Evolutionary conservation across 2,329 filamentous ascomycete species (phyloP), one percentile per base, ranked within the genome.

Genomic region (Monilinia fructigena): DNA sequence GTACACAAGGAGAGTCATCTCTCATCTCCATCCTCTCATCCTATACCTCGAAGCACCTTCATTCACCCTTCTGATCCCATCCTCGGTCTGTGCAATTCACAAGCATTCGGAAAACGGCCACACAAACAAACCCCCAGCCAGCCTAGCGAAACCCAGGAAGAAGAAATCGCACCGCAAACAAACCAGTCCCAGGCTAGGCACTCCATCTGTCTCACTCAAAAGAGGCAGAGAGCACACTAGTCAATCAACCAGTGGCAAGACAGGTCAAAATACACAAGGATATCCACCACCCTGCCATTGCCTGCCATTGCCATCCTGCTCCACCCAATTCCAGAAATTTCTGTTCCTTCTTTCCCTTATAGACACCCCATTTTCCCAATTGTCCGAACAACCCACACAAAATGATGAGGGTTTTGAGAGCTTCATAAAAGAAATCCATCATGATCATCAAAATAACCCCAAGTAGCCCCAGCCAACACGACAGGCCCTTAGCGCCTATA

Each of bases 351-450:
- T 28, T 59, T 60, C 56, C 56, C 45, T 50, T 53, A 56, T 50
- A 64, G 42, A 64, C 59, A 66, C 35, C 65, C 58, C 23, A 48
- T 53, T 63, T 58, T 35, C 60, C 65, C 47, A 31, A 53, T 23
- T 42, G 18, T 47, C 65, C 45, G 48, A 64, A 63, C 31, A 47
- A 45, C 42, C 65, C 61, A 54, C 61, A 53, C 12, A 58, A 55
- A 48, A 6, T 50, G 31, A 23, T 35, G 55, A 47, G 47, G 35
- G 50, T 47, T 53, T 65, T 42, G 52, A 63, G 31, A 55, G 40
- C 58, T 55, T 63, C 65, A 61, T 66, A 63, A 62, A 42, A 66
- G 59, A 54, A 66, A 66, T 65, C 55, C 63, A 61, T 65, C 63
- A 65, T 65, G 38, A 53, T 60, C 55, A 65, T 65, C 63, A 65